phyloP scores from a whole-genome alignment of 805 yeast species.

The Torulaspora quercuum region DNA sequence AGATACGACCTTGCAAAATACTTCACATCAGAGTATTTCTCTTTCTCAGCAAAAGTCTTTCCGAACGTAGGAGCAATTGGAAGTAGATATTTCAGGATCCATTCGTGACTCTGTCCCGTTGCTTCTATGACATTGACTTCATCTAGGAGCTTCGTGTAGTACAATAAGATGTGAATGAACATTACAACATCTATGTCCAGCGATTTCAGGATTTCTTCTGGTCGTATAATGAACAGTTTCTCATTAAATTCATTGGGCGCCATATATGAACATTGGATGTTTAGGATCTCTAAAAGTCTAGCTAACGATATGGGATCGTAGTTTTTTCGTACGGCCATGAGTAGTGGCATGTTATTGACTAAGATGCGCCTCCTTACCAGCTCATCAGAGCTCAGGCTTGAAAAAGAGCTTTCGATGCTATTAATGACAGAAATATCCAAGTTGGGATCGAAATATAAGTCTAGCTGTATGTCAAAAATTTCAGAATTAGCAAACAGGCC shows the following conservation, averaged over 20 bases:
- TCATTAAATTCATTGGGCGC: slow-evolving; percentile 20
- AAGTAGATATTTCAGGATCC: slow-evolving; percentile 18
- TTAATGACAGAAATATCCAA: slow-evolving; percentile 25
- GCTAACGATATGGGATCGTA: slow-evolving; percentile 18
- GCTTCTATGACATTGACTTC: slow-evolving; percentile 5
- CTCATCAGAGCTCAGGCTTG: slow-evolving; percentile 21
- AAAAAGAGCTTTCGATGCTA: slow-evolving; percentile 25
- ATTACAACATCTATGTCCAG: slow-evolving; percentile 23
- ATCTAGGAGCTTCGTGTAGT: slow-evolving; percentile 20
- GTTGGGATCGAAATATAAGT: slow-evolving; percentile 22
- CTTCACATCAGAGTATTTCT: slow-evolving; percentile 21
- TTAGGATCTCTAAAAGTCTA: slow-evolving; percentile 28
- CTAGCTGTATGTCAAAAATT: slow-evolving; percentile 24
- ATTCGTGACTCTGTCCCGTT: slow-evolving; percentile 10
- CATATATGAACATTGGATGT: slow-evolving; percentile 14
- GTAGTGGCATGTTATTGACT: slow-evolving; percentile 19
- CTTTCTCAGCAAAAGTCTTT: slow-evolving; percentile 19
- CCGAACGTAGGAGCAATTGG: slow-evolving; percentile 21
- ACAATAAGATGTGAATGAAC: slow-evolving; percentile 27
- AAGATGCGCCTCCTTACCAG: slow-evolving; percentile 25
- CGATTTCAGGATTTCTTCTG: slow-evolving; percentile 16
- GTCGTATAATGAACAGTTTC: slow-evolving; percentile 20
- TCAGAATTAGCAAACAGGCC: slow-evolving; percentile 24
- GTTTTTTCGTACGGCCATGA: slow-evolving; percentile 18
- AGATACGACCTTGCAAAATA: slow-evolving; percentile 23